Evolutionary conservation across 2,329 filamentous ascomycete species (phyloP).

Genomic region (Biscogniauxia marginata): DNA sequence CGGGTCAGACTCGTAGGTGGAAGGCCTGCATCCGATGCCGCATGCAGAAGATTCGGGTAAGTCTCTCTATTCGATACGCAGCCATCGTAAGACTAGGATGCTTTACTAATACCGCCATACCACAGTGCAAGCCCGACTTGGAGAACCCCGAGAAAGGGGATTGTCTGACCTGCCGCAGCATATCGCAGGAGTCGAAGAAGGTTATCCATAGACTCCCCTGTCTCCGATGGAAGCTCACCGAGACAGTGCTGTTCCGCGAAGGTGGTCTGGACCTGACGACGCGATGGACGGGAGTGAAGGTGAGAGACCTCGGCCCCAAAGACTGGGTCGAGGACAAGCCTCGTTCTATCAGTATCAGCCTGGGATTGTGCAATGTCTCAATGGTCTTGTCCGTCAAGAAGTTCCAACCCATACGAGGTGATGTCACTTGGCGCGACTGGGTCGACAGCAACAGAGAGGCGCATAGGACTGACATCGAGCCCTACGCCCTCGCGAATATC

Average conservation of each 20-base stretch:
- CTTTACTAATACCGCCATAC: background rate
- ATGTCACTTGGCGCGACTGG: slow-evolving; percentile 41
- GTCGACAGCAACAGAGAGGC: slow-evolving; percentile 29
- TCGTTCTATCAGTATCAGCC: slow-evolving; percentile 38
- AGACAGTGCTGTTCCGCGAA: slow-evolving; percentile 41
- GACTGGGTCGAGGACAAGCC: slow-evolving; percentile 32
- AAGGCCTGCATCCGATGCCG: slow-evolving; percentile 45
- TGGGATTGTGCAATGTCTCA: slow-evolving; percentile 37
- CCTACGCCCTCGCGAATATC: slow-evolving; percentile 42
- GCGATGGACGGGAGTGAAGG: slow-evolving; percentile 41
- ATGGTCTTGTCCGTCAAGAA: slow-evolving; percentile 40
- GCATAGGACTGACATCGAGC: slow-evolving; percentile 31
- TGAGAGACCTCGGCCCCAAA: slow-evolving; percentile 37
- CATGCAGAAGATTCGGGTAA: slow-evolving; percentile 44
- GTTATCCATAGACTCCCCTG: slow-evolving; percentile 47
- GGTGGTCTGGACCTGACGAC: slow-evolving; percentile 44
- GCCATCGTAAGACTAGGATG: background rate
- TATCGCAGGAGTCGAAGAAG: slow-evolving; percentile 43
- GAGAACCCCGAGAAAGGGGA: slow-evolving; percentile 27
- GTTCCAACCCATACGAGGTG: slow-evolving; percentile 38
- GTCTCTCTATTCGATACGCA: slow-evolving; percentile 16
- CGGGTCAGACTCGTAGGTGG: slow-evolving; percentile 25
- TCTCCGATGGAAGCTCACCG: slow-evolving; percentile 42
- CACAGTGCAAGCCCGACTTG: slow-evolving; percentile 39
- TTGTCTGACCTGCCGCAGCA: slow-evolving; percentile 41